A percentile compares a stretch with the other conserved stretches of the same genome.
phyloP scores from a whole-genome alignment of 352 stramenopile genomes.

The Phytophthora vignae region DNA sequence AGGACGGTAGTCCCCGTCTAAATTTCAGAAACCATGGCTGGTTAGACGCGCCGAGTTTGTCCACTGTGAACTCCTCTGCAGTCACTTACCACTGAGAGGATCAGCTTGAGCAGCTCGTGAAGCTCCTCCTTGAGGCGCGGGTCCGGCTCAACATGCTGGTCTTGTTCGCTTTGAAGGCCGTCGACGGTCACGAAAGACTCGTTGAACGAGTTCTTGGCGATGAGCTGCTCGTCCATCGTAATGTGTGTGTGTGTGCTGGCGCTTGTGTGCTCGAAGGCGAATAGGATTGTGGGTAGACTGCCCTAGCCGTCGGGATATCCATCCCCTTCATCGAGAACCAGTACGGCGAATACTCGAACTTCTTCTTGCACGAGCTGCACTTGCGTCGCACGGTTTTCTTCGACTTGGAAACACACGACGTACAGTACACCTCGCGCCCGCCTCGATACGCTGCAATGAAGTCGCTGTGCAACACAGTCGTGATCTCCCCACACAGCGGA shows the following conservation, averaged over 20 bases:
- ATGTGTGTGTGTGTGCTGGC: not conserved
- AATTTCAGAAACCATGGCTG: too few species aligned
- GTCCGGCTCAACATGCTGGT: slow-evolving; percentile 15
- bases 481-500: slow-evolving; percentile 41
- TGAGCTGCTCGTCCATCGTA: slow-evolving; percentile 16
- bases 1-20: slow-evolving; percentile 15
- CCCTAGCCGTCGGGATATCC: slow-evolving; percentile 10
- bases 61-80: too few species aligned
- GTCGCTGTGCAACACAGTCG: slow-evolving; percentile 18
- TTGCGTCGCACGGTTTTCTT: not conserved
- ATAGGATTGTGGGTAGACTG: not conserved
- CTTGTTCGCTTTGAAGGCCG: too few species aligned
- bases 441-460: slow-evolving; percentile 34
- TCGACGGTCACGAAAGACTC: slow-evolving; percentile 20
- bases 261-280: not conserved
- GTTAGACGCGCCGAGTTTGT: too few species aligned
- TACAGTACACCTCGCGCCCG: slow-evolving; percentile 34
- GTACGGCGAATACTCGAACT: slow-evolving; percentile 16
- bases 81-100: slow-evolving; percentile 25
- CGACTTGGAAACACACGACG: slow-evolving; percentile 17
- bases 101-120: slow-evolving; percentile 15
- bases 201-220: slow-evolving; percentile 6
- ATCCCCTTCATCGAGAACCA: slow-evolving; percentile 50
- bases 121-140: slow-evolving; percentile 6
- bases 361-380: slow-evolving; percentile 17